Conservation (phyloP, 2,329 filamentous ascomycete species). For the Didymella pomorum region DNA sequence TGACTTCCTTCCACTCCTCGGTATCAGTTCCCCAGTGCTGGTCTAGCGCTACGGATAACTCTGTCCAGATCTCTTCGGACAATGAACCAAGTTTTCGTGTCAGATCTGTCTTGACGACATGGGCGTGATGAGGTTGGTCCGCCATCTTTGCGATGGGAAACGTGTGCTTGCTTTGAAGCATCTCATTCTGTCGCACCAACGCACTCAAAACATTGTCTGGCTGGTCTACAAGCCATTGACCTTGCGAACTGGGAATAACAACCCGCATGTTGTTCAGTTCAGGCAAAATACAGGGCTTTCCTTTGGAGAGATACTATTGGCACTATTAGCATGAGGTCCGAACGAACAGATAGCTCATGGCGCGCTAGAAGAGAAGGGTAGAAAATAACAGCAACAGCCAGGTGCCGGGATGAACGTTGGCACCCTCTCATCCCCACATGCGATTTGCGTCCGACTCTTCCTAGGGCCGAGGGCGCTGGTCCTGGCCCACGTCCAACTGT, state of each 20-base stretch:
- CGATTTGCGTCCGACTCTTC: too few relatives aligned
- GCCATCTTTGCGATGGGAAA: slow-evolving; percentile 4
- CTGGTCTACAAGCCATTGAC: slow-evolving; percentile 5
- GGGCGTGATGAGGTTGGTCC: not conserved
- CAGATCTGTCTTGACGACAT: not conserved
- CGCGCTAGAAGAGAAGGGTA: too few relatives aligned
- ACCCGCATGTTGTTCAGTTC: slow-evolving; percentile 1
- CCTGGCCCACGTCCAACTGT: too few relatives aligned
- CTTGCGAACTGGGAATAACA: not conserved
- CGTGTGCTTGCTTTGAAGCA: slow-evolving; percentile 1
- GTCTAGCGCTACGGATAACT: not conserved
- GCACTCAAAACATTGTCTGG: not conserved
- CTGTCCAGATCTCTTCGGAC: slow-evolving; percentile 5
- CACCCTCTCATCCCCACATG: too few relatives aligned
- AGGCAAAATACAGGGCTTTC: slow-evolving; percentile 3
- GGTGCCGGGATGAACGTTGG: too few relatives aligned
- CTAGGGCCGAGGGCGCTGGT: too few relatives aligned
- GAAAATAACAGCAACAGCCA: too few relatives aligned
- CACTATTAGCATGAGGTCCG: not conserved
- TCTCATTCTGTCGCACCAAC: not conserved
- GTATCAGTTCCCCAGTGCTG: slow-evolving; percentile 4
- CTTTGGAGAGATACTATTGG: not conserved
- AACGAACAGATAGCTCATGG: too few relatives aligned
- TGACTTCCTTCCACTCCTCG: slow-evolving; percentile 4
- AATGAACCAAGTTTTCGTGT: slow-evolving; percentile 3